Percentiles rank a stretch among this genome's conserved stretches.
phyloP scores from a whole-genome alignment of 176 grass and related monocot genomes.

The Paspalum vaginatum region DNA sequence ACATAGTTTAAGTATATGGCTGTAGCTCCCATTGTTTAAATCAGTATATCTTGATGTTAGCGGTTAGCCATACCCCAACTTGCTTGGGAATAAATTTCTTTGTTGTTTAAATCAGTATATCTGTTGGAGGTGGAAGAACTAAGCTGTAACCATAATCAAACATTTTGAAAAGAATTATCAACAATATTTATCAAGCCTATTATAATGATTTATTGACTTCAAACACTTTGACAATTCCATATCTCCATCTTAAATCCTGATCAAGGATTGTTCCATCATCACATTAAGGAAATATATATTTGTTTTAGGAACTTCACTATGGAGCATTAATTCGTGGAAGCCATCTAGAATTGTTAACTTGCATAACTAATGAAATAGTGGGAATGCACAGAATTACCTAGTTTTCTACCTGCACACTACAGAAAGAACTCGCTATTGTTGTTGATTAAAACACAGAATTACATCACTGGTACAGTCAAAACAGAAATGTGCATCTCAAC shows the following conservation, averaged over 20 bases:
- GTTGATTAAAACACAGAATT: background rate
- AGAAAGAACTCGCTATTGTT: background rate
- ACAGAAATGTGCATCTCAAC: background rate
- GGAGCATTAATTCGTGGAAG: constrained; percentile 9
- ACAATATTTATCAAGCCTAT: background rate
- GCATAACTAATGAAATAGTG: background rate
- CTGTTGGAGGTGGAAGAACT: constrained; percentile 7
- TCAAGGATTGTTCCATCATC: background rate
- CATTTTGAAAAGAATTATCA: background rate
- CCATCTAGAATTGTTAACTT: constrained; percentile 11
- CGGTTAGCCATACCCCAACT: no score
- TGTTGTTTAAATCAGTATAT: no score
- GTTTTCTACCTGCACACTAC: constrained; percentile 1
- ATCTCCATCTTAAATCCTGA: constrained; percentile 8
- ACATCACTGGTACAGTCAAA: background rate
- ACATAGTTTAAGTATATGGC: constrained; percentile 13
- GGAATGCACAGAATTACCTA: background rate
- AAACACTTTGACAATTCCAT: background rate
- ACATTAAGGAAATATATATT: background rate
- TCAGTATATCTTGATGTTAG: background rate
- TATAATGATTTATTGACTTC: background rate
- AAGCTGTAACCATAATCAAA: background rate
- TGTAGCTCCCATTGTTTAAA: background rate
- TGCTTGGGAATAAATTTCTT: no score
- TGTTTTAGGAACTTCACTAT: constrained; percentile 2